Evolutionary conservation across 2,329 filamentous ascomycete genomes (phyloP).

Genomic region (Aspergillus sergii): DNA sequence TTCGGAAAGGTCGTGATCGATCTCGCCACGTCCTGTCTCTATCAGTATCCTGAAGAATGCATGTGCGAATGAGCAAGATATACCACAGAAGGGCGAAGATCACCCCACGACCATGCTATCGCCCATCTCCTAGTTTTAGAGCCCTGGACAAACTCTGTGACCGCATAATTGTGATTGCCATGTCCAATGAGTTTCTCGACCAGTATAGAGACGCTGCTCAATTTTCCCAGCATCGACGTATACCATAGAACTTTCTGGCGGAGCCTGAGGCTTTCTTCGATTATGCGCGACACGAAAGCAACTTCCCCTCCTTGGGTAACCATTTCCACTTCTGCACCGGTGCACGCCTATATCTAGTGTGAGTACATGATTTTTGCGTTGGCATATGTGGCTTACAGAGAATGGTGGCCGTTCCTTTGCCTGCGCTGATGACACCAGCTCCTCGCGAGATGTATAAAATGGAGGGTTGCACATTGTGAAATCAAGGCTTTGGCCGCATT

Average conservation of each 20-base stretch:
- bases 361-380: not conserved
- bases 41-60: conserved; percentile 7
- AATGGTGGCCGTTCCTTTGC: conserved; percentile 69
- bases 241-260: conserved; percentile 76
- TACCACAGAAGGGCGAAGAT: conserved; percentile 64
- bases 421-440: conserved; percentile 67
- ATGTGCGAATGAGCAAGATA: conserved; percentile 8
- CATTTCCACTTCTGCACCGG: conserved; percentile 83
- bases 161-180: conserved; percentile 74
- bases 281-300: conserved; percentile 70
- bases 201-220: conserved; percentile 68
- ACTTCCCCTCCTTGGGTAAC: conserved; percentile 77
- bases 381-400: conserved; percentile 57
- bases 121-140: conserved; percentile 82
- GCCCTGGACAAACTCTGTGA: conserved; percentile 78
- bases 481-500: conserved; percentile 56
- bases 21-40: conserved; percentile 36
- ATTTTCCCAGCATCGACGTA: conserved; percentile 85
- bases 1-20: conserved; percentile 51
- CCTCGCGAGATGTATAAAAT: conserved; percentile 77
- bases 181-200: conserved; percentile 59
- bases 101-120: conserved; percentile 80
- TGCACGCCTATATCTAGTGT: conserved; percentile 53
- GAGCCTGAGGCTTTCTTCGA: conserved; percentile 67
- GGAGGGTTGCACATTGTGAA: conserved; percentile 95